These are phyloP conservation scores for Dryadomyces quercivorus DNA, from an alignment of 2,329 filamentous ascomycete genomes.

Conservation along the genomic window DNA sequence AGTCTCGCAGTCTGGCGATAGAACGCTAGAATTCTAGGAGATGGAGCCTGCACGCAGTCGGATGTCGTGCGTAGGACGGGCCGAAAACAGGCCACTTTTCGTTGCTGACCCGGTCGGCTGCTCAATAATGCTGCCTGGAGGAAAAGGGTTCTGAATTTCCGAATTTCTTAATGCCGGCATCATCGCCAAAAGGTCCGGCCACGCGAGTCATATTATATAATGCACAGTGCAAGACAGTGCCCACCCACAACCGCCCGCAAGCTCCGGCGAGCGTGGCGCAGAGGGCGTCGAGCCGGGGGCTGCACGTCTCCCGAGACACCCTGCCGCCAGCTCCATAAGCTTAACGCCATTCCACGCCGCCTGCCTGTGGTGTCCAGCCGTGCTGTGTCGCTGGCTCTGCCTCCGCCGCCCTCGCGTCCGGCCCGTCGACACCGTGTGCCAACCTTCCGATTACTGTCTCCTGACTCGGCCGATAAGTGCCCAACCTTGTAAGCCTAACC, in stretches of 20 bases:
- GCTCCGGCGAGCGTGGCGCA: no score
- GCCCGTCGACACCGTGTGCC: no score
- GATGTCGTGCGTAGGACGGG: background rate
- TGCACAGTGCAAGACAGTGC: background rate
- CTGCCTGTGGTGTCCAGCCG: no score
- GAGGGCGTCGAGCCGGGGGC: no score
- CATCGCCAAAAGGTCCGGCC: background rate
- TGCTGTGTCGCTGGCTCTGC: no score
- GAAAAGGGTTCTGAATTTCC: background rate
- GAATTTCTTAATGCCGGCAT: background rate
- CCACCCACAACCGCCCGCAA: no score
- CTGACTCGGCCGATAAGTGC: conserved; percentile 4
- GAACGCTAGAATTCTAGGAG: background rate
- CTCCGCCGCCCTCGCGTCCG: no score
- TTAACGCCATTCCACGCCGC: no score
- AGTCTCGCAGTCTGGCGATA: background rate
- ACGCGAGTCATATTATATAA: background rate
- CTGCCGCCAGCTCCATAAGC: no score
- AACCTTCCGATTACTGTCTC: background rate
- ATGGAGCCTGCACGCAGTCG: background rate
- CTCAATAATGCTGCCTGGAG: background rate
- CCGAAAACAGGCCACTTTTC: background rate
- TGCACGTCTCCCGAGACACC: no score
- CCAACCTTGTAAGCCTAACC: conserved; percentile 1
- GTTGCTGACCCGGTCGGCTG: no score